phyloP scores from a whole-genome alignment of 768 basidiomycete species.

The Xanthoconium stramineum region DNA sequence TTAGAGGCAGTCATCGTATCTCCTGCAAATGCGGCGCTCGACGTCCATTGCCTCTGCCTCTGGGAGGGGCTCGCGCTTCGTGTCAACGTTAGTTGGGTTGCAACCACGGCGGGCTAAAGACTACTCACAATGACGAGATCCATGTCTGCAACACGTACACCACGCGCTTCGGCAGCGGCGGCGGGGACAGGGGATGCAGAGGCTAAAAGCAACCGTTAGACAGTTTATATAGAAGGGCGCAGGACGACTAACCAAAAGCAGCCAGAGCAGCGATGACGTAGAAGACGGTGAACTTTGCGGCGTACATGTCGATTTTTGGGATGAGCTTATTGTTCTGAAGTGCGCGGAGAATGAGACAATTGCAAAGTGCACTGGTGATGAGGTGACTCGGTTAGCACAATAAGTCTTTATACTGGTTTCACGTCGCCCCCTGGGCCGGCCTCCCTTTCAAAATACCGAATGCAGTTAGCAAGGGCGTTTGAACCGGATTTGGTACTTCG shows the following conservation, averaged over 20 bases:
- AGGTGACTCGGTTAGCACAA: conserved; percentile 2
- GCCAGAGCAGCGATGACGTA: conserved; percentile 29
- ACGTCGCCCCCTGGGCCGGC: neutral
- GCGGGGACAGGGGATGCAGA: conserved; percentile 29
- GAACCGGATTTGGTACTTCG: neutral
- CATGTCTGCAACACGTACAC: neutral
- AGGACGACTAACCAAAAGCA: conserved; percentile 24
- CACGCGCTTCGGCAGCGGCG: conserved; percentile 6
- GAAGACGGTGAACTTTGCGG: conserved; percentile 24
- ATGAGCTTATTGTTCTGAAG: conserved; percentile 27
- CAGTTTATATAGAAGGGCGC: neutral
- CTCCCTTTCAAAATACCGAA: conserved; percentile 28
- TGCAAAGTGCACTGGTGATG: conserved; percentile 2
- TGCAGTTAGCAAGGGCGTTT: conserved; percentile 14
- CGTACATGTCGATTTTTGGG: conserved; percentile 29
- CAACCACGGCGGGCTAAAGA: too few species aligned
- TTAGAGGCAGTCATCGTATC: conserved; percentile 2
- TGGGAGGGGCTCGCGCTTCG: conserved; percentile 13
- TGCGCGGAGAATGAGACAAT: neutral
- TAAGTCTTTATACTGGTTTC: conserved; percentile 24
- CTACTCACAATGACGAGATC: conserved; percentile 21
- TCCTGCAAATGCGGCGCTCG: conserved; percentile 12
- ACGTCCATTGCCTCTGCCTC: conserved; percentile 13
- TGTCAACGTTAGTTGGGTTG: neutral
- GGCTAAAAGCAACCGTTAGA: conserved; percentile 15